Conservation (phyloP, 2,329 filamentous ascomycete genomes). For the Dactylonectria macrodidyma region DNA sequence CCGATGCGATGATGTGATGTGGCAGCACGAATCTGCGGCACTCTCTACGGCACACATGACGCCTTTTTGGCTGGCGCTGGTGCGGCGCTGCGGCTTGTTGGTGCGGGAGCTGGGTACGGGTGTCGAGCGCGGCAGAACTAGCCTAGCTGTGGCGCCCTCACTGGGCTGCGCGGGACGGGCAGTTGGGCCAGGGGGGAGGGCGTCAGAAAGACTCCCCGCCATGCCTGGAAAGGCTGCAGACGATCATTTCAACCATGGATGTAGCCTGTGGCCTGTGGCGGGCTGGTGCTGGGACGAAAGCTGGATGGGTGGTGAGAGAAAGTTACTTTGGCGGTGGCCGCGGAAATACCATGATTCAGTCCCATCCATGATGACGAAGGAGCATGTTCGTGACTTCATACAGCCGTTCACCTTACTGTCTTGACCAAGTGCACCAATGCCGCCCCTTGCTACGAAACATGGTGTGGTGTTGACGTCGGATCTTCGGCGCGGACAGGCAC, state of each 20-base stretch:
- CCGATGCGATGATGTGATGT: slow-evolving; percentile 27
- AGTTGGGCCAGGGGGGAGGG: background rate
- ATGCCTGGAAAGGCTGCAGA: slow-evolving; percentile 8
- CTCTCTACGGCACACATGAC: slow-evolving; percentile 18
- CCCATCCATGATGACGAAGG: background rate
- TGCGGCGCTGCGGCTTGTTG: background rate
- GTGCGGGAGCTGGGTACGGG: background rate
- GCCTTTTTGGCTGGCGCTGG: slow-evolving; percentile 19
- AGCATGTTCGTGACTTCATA: background rate
- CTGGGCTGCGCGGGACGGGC: slow-evolving; percentile 8
- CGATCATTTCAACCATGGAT: background rate
- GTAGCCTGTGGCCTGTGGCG: background rate
- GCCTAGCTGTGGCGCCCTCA: slow-evolving; percentile 17
- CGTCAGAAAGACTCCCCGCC: background rate
- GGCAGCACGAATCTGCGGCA: background rate
- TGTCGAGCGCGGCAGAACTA: slow-evolving; percentile 24
- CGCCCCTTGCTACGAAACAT: background rate
- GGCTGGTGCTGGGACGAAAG: too few species aligned
- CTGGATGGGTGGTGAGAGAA: background rate
- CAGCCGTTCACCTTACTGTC: too few species aligned
- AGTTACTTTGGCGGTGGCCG: background rate
- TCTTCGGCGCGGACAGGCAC: slow-evolving; percentile 21
- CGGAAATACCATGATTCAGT: background rate
- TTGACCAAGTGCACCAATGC: background rate
- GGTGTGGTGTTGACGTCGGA: slow-evolving; percentile 5